Evolutionary conservation across 371 early-diverging fungal species (phyloP).

Genomic region (Capniomyces stellatus): DNA sequence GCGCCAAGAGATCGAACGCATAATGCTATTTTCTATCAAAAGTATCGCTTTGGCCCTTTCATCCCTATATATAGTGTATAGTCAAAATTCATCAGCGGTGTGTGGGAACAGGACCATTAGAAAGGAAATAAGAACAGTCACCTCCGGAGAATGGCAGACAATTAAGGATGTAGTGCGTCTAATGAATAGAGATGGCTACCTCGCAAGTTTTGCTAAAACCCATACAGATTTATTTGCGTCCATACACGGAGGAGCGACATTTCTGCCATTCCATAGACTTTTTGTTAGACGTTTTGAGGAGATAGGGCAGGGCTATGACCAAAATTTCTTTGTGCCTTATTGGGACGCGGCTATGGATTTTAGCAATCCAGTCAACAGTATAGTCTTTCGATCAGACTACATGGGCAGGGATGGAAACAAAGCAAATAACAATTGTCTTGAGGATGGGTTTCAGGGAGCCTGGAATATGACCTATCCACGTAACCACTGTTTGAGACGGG

Average conservation of each 20-base stretch:
- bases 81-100: too few relatives aligned
- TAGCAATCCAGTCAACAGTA: constrained; percentile 13
- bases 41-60: too few relatives aligned
- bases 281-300: constrained; percentile 24
- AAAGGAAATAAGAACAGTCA: constrained; percentile 20
- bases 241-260: constrained; percentile 19
- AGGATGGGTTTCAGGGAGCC: constrained; percentile 11
- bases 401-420: constrained; percentile 18
- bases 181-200: constrained; percentile 12
- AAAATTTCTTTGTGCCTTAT: constrained; percentile 17
- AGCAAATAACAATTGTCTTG: constrained; percentile 9
- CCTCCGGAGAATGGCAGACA: constrained; percentile 15
- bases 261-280: constrained; percentile 26
- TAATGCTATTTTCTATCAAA: too few relatives aligned
- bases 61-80: too few relatives aligned
- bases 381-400: constrained; percentile 8
- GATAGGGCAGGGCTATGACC: constrained; percentile 17
- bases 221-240: constrained; percentile 15
- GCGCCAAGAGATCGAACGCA: too few relatives aligned
- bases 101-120: too few relatives aligned
- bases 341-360: constrained; percentile 24
- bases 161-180: constrained; percentile 10
- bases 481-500: constrained; percentile 20
- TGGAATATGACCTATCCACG: constrained; percentile 12
- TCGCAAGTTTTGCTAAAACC: constrained; percentile 18